A percentile compares a stretch with the other conserved stretches of the same genome.
Conservation (phyloP, 2,329 filamentous ascomycete genomes). For the Fusarium ambrosium region DNA sequence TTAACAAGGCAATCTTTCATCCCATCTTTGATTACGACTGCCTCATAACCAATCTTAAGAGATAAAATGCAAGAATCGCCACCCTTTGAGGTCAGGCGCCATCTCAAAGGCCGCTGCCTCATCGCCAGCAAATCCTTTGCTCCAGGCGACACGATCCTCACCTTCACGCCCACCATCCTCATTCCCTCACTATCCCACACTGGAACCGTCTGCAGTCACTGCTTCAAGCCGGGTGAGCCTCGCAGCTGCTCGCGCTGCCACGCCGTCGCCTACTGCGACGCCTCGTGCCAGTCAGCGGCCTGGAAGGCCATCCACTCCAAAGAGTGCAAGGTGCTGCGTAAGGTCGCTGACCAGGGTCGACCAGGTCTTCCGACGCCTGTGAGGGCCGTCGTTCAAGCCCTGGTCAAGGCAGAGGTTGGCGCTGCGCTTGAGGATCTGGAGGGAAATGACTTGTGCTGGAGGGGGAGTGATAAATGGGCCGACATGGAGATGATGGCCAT, state of each 20-base stretch:
- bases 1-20: not conserved
- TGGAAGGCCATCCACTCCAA: slow-evolving; percentile 66
- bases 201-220: slow-evolving; percentile 62
- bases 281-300: slow-evolving; percentile 66
- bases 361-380: slow-evolving; percentile 66
- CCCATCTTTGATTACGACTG: not conserved
- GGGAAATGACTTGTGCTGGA: slow-evolving; percentile 60
- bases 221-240: slow-evolving; percentile 53
- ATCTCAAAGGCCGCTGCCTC: slow-evolving; percentile 62
- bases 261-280: slow-evolving; percentile 67
- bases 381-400: slow-evolving; percentile 65
- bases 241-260: slow-evolving; percentile 67
- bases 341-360: slow-evolving; percentile 44
- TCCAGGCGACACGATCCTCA: slow-evolving; percentile 62
- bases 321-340: slow-evolving; percentile 66
- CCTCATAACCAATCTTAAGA: not conserved
- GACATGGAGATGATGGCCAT: slow-evolving; percentile 65
- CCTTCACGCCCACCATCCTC: slow-evolving; percentile 60
- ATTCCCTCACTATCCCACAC: slow-evolving; percentile 62
- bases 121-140: slow-evolving; percentile 57
- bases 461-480: slow-evolving; percentile 54
- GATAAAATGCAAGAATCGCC: slow-evolving; percentile 32
- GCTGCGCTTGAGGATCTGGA: slow-evolving; percentile 58
- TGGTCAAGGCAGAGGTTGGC: slow-evolving; percentile 56
- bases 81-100: slow-evolving; percentile 45